Evolutionary conservation across 345 rosid genomes (phyloP).

Genomic region (Gossypium ekmanianum): DNA sequence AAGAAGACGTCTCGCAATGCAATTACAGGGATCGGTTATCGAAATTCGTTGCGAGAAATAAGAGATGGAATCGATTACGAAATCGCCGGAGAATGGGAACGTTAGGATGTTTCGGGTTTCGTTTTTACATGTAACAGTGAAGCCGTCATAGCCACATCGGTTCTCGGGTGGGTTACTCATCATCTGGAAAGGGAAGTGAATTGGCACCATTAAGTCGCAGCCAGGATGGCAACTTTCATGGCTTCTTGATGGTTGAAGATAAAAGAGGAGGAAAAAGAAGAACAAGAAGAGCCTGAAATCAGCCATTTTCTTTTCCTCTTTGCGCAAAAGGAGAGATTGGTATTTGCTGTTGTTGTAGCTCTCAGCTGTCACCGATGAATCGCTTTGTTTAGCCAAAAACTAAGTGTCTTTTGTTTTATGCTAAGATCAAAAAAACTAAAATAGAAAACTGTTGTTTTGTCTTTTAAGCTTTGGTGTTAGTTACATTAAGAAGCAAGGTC

Average conservation of each 20-base stretch:
- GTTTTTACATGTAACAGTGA: slow-evolving; percentile 9
- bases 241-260: not conserved
- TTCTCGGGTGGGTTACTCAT: not conserved
- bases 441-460: not conserved
- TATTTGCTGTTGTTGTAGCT: not conserved
- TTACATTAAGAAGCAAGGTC: not conserved
- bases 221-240: not conserved
- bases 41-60: not conserved
- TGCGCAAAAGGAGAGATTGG: not conserved
- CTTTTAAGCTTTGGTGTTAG: not conserved
- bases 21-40: slow-evolving; percentile 5
- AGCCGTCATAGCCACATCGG: slow-evolving; percentile 24
- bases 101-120: slow-evolving; percentile 7
- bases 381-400: not conserved
- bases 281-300: not conserved
- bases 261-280: not conserved
- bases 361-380: not conserved
- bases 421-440: not conserved
- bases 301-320: not conserved
- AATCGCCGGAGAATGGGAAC: slow-evolving; percentile 12
- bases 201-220: not conserved
- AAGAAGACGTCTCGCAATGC: slow-evolving; percentile 25
- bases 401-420: not conserved
- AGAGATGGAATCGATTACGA: not conserved
- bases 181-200: slow-evolving; percentile 20